Evolutionary conservation across 2,329 filamentous ascomycete genomes (phyloP).

Genomic region (Leptographium radiaticola): DNA sequence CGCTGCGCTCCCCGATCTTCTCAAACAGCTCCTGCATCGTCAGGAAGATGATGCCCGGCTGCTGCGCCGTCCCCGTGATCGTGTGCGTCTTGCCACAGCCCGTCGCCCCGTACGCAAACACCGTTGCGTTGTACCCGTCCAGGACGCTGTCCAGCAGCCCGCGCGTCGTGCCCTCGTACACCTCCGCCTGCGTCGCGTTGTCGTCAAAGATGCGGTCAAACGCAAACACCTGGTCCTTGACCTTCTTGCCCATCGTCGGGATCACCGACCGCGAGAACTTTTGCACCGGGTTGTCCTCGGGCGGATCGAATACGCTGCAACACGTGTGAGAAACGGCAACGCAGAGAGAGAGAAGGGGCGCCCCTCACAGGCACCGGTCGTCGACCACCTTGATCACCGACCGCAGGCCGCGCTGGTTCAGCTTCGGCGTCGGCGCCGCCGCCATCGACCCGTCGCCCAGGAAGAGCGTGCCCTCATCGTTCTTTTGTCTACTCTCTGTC

Average conservation of each 20-base stretch:
- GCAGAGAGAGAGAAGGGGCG: too few relatives aligned
- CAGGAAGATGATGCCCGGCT: conserved; percentile 94
- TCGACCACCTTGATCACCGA: conserved; percentile 94
- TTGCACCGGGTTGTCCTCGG: conserved; percentile 85
- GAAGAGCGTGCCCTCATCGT: conserved; percentile 79
- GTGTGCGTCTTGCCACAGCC: conserved; percentile 98
- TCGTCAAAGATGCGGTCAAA: conserved; percentile 98
- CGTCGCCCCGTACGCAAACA: conserved; percentile 95
- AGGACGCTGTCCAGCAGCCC: conserved; percentile 86
- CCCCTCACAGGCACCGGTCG: conserved; percentile 88
- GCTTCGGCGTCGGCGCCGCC: conserved; percentile 70
- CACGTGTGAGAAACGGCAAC: too few relatives aligned
- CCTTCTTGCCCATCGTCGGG: conserved; percentile 66
- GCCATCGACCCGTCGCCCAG: conserved; percentile 94
- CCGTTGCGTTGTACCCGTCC: conserved; percentile 96
- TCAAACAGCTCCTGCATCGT: conserved; percentile 99
- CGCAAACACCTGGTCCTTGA: conserved; percentile 94
- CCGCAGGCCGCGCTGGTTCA: conserved; percentile 74
- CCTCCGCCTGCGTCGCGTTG: conserved; percentile 78
- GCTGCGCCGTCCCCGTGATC: conserved; percentile 80
- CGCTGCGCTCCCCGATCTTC: conserved; percentile 73
- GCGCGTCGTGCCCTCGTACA: conserved; percentile 88
- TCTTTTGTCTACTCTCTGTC: conserved; percentile 24
- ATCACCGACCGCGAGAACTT: conserved; percentile 74
- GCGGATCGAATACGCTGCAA: conserved; percentile 83